Evolutionary conservation across 179 eudicot genomes (phyloP).

Genomic region (Actinidia chinensis): DNA sequence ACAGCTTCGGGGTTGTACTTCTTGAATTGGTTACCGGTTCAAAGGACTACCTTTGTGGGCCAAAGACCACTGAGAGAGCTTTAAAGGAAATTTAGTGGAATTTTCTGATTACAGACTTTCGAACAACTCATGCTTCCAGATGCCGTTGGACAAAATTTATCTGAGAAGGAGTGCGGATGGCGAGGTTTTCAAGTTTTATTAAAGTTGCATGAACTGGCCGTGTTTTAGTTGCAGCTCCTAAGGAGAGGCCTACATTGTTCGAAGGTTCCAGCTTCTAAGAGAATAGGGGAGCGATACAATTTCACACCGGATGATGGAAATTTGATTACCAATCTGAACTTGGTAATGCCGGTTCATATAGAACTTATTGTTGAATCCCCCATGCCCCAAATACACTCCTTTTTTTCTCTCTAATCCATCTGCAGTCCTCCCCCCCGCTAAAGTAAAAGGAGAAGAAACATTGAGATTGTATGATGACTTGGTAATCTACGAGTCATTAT

Average conservation of each 20-base stretch:
- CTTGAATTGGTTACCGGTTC: conserved; percentile 77
- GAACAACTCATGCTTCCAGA: conserved; percentile 38
- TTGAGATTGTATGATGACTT: too few relatives aligned
- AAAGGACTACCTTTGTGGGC: conserved; percentile 57
- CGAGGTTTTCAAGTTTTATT: conserved; percentile 70
- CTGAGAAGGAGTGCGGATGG: conserved; percentile 49
- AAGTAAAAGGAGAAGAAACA: too few relatives aligned
- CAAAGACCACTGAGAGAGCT: conserved; percentile 60
- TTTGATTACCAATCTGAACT: conserved; percentile 42
- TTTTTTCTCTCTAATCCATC: too few relatives aligned
- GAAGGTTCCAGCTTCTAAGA: conserved; percentile 62
- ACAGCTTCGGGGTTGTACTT: conserved; percentile 81
- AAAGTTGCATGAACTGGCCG: conserved; percentile 72
- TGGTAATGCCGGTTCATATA: too few relatives aligned
- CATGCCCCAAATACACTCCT: too few relatives aligned
- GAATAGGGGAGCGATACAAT: conserved; percentile 78
- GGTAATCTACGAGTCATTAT: too few relatives aligned
- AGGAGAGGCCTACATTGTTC: conserved; percentile 91
- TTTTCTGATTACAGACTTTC: conserved; percentile 63
- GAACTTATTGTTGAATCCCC: too few relatives aligned
- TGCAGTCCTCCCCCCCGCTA: too few relatives aligned
- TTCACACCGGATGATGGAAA: conserved; percentile 68
- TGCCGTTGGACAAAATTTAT: conserved; percentile 50
- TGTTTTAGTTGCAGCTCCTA: conserved; percentile 47
- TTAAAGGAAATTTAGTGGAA: conserved; percentile 74